Evolutionary conservation across 768 basidiomycete genomes (phyloP), one percentile per base, ranked within the genome.

Genomic region (Amanita inopinata): DNA sequence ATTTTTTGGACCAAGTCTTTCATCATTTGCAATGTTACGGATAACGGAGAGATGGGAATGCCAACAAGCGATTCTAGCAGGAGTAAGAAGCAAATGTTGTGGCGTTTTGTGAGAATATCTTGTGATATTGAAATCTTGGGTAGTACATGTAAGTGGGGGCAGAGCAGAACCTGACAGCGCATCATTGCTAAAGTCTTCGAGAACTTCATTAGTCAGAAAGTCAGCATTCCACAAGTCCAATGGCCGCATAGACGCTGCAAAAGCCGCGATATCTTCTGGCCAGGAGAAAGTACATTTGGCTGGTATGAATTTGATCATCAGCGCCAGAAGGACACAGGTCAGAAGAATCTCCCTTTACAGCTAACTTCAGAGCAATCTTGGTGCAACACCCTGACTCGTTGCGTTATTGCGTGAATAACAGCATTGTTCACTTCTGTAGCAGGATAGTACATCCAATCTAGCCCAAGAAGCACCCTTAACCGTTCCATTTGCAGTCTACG

Each of bases 41-140:
- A 85, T 70, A 25, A 70, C 64, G 22, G 61, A 65, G 8, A 77
- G 47, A 55, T 86, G 83, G 1, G 83, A 84, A 51, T 76, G 62
- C 80, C 80, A 85, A 57, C 81, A 85, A 8, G 82, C 80, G 25
- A 84, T 56, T 40, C 80, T 74, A 12, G 70, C 68, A 19, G 66
- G 62, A 1, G 78, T 77, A 37, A 87, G 71, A 22, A 76, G 47
- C 55, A 65, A 63, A 55, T 75, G 65, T 17, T 64, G 60, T 2
- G 71, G 71, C 5, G 74, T 54, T 0, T 48, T 48, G 10, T 62
- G 50, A 27, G 48, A 53, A 47, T 66, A 71, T 5, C 59, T 49
- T 0, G 57, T 46, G 12, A 71, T 51, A 11, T 56, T 54, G 47
- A 63, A 57, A 49, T 77, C 63, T 32, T 65, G 49, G 10, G 51